Percentiles rank a stretch among this genome's conserved stretches.
Conservation (phyloP, 2,329 filamentous ascomycete genomes). For the Pestalotiopsis sp. region DNA sequence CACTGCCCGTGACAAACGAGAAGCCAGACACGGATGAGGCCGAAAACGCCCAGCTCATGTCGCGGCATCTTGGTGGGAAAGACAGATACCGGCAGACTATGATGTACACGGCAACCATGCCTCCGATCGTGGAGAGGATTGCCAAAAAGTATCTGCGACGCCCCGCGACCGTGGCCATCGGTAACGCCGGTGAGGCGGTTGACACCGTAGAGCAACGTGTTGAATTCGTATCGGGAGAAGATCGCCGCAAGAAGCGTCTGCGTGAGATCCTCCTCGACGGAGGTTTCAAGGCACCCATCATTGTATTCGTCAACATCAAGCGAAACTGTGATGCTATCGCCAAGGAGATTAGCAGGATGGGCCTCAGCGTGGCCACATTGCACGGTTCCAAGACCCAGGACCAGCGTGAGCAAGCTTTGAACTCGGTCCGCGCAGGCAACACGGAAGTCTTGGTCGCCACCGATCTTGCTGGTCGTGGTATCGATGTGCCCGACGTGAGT, state of each 20-base stretch:
- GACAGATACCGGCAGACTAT: conserved; percentile 94
- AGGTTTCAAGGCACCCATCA: conserved; percentile 86
- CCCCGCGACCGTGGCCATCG: conserved; percentile 92
- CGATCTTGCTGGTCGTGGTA: conserved; percentile 94
- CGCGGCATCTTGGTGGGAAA: conserved; percentile 70
- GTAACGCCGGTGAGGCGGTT: conserved; percentile 91
- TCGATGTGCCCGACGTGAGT: conserved; percentile 92
- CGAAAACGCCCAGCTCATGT: conserved; percentile 86
- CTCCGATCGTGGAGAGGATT: conserved; percentile 86
- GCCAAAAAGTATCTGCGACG: conserved; percentile 95
- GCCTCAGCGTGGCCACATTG: conserved; percentile 84
- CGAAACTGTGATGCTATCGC: conserved; percentile 96
- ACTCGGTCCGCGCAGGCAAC: conserved; percentile 76
- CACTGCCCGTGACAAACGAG: conserved; percentile 87
- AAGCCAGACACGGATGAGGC: conserved; percentile 94
- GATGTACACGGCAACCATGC: conserved; percentile 99
- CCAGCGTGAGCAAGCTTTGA: conserved; percentile 90
- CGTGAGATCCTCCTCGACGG: conserved; percentile 81
- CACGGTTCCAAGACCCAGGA: conserved; percentile 98
- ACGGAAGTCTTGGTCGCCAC: conserved; percentile 93
- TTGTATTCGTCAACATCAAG: conserved; percentile 99
- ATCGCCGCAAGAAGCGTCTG: conserved; percentile 96
- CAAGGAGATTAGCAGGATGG: conserved; percentile 91
- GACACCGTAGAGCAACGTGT: conserved; percentile 98
- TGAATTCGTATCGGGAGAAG: conserved; percentile 87